Base-by-base conservation (phyloP, 495 filamentous ascomycete species). In the Xylaria curta region DNA sequence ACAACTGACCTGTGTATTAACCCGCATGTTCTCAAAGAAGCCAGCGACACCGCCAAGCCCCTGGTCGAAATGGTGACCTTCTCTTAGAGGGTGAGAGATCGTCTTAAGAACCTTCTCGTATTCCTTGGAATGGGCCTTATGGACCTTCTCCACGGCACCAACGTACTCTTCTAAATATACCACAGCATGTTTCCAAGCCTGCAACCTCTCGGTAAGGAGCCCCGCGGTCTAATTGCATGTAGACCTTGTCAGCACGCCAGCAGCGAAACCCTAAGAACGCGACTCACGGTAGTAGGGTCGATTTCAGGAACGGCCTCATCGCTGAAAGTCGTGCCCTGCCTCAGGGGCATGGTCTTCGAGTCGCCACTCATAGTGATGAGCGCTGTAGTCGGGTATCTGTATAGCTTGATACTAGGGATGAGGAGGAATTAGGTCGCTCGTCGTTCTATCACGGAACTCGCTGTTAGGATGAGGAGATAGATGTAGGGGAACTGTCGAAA, bases 41-140 rank as follows among this genome's bases (percentile, higher is more conserved):
- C 92, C 91, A 24, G 94, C 91, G 61, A 98, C 82, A 69, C 96
- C 96, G 10, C 94, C 94, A 44, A 92, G 83, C 68, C 86, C 89
- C 81, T 97, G 91, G 75, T 94, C 94, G 79, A 98, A 99, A 79
- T 98, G 96, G 63, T 96, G 86, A 4, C 92, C 92, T 78, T 98
- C 93, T 74, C 86, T 91, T 75, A 99, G 82, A 24, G 96, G 96
- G 71, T 94, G 89, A 53, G 88, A 91, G 73, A 98, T 93, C 51
- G 93, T 93, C 93, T 98, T 98, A 74, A 98, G 81, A 33, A 97
- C 90, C 82, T 92, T 95, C 86, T 98, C 94, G 76, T 97, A 96
- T 78, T 98, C 96, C 85, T 98, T 98, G 38, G 93, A 90, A 72
- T 97, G 90, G 17, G 88, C 87, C 80, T 90, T 93, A 73, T 97